phyloP scores from a whole-genome alignment of 2,329 filamentous ascomycete genomes.

The Cladosporium sp. region DNA sequence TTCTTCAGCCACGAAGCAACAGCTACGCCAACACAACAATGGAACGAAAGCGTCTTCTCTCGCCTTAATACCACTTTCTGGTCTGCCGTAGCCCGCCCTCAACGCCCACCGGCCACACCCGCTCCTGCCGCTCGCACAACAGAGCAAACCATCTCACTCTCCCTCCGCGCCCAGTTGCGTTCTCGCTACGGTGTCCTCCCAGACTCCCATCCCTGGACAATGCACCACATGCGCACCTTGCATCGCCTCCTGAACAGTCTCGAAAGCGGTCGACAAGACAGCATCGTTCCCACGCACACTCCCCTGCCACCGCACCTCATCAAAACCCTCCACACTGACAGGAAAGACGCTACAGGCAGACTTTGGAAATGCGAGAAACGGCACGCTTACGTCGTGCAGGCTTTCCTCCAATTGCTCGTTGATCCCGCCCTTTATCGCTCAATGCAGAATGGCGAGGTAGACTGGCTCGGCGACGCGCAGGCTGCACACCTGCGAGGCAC shows the following conservation, averaged over 20 bases:
- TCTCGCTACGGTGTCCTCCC: conserved; percentile 32
- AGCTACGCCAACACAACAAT: not conserved
- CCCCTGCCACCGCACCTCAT: conserved; percentile 20
- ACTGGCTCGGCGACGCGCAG: conserved; percentile 26
- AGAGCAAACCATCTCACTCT: conserved; percentile 15
- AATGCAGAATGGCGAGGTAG: conserved; percentile 27
- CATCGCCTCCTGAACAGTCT: conserved; percentile 34
- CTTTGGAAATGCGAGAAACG: conserved; percentile 21
- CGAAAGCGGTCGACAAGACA: conserved; percentile 21
- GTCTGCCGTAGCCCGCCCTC: conserved; percentile 24
- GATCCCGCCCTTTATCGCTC: conserved; percentile 15
- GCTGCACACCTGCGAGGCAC: conserved; percentile 22
- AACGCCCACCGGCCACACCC: conserved; percentile 18
- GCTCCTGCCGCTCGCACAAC: conserved; percentile 4
- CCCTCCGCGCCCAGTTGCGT: conserved; percentile 26
- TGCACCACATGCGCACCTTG: conserved; percentile 33
- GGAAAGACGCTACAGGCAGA: conserved; percentile 19
- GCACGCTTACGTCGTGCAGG: conserved; percentile 27
- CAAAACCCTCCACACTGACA: conserved; percentile 15
- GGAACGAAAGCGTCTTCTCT: conserved; percentile 18
- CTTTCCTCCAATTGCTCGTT: conserved; percentile 30
- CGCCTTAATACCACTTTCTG: conserved; percentile 27
- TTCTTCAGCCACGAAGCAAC: conserved; percentile 3
- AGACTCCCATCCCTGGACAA: conserved; percentile 30
- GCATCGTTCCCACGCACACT: conserved; percentile 26